Conservation (phyloP, 208 protist species). For the Sergeia podlipaevii region DNA sequence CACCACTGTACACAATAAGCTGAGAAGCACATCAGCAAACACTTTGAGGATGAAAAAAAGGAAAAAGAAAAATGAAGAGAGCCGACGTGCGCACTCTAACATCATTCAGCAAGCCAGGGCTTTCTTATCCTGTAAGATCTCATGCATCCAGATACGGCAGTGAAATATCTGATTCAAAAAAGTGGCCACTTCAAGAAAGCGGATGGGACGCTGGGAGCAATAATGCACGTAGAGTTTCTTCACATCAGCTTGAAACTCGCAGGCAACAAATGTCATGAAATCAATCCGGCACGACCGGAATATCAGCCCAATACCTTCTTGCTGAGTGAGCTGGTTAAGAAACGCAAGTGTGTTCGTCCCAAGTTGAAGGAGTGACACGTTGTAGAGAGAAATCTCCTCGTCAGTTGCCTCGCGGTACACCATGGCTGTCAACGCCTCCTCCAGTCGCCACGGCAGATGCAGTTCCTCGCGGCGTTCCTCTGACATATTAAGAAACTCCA, state of each 20-base stretch:
- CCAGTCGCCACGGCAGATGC: conserved; percentile 18
- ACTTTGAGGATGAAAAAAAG: too few species aligned
- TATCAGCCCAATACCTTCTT: too few species aligned
- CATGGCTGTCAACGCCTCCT: conserved; percentile 14
- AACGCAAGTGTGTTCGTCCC: conserved; percentile 30
- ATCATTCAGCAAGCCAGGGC: too few species aligned
- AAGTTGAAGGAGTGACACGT: conserved; percentile 16
- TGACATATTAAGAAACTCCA: conserved; percentile 12
- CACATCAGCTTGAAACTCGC: conserved; percentile 79
- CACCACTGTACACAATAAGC: too few species aligned
- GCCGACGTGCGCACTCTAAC: not conserved
- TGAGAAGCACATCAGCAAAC: not conserved
- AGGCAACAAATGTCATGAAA: conserved; percentile 59
- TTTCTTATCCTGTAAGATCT: conserved; percentile 15
- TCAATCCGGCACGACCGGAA: conserved; percentile 54
- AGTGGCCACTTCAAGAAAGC: conserved; percentile 72
- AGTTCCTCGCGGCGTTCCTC: conserved; percentile 8
- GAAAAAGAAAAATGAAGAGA: too few species aligned
- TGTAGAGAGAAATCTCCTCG: conserved; percentile 18
- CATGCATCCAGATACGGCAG: conserved; percentile 76
- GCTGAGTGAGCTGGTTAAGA: too few species aligned
- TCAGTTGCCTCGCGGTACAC: conserved; percentile 25
- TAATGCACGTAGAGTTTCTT: conserved; percentile 84
- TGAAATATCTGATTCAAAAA: conserved; percentile 68
- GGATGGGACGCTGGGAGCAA: conserved; percentile 24